Evolutionary conservation across 805 yeast species (phyloP), one percentile per base, ranked within the genome.

Genomic region (Metschnikowia noctiluminum): DNA sequence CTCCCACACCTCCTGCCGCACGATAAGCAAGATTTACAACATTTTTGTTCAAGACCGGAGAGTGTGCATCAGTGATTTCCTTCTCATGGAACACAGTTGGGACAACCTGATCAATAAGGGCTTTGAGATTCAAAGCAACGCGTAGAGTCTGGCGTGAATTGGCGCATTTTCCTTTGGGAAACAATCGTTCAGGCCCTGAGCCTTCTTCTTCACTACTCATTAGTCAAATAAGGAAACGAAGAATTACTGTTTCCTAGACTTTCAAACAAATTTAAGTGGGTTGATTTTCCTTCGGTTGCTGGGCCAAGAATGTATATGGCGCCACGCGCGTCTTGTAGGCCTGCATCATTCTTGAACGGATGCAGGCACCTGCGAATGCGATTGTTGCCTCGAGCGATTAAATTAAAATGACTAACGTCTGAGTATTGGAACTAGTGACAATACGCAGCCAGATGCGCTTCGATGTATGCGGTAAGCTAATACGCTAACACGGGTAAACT

Each of bases 1-100:
- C 66, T 6, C 89, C 89, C 42, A 73, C 72, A 16, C 96, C 96
- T 9, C 95, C 95, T 15, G 95, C 95, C 6, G 96, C 94, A 28
- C 75, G 77, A 46, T 78, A 73, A 2, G 82, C 85, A 50, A 88
- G 72, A 12, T 73, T 62, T n/a, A 86, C 62, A 2, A 87, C 87
- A 14, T 74, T 71, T 3, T 72, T 71, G 52, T 80, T 84, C 48
- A 89, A 64, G 35, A 87, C 74, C 1, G 82, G 75, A 0, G 89
- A 81, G 46, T 79, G 81, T 6, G 82, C 80, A 9, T 74, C 65
- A 6, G 79, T 68, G 40, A 89, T 77, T 3, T 72, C 72, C 5
- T 67, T 62, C 13, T 69, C 74, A 10, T 75, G 77, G 52, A 82
- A 78, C n/a, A 79, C 80, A 37, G 85, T 76, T 0, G 94, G 91